phyloP scores from a whole-genome alignment of 1,284 basidiomycete species.

The Calocybe gambosa region DNA sequence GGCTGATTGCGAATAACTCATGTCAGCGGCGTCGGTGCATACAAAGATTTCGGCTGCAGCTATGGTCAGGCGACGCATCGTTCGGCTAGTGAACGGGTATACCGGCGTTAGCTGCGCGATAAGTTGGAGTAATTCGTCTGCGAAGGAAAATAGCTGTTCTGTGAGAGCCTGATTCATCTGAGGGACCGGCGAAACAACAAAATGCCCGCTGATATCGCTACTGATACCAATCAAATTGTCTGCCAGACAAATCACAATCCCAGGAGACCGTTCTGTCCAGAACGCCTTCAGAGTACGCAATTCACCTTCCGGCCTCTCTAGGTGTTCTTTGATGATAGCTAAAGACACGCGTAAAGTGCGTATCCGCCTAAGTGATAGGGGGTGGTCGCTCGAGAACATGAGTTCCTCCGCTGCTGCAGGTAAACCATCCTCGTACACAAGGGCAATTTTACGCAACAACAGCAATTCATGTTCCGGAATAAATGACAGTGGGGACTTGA shows the following conservation, averaged over 20 bases:
- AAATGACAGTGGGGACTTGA: slow-evolving; percentile 49
- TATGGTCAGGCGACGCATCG: slow-evolving; percentile 36
- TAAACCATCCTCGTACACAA: slow-evolving; percentile 60
- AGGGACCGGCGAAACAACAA: slow-evolving; percentile 31
- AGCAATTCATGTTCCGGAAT: slow-evolving; percentile 56
- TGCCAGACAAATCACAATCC: slow-evolving; percentile 48
- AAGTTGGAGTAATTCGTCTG: slow-evolving; percentile 48
- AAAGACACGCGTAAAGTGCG: slow-evolving; percentile 58
- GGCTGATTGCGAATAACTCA: slow-evolving; percentile 34
- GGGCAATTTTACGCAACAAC: slow-evolving; percentile 51
- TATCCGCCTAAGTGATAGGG: slow-evolving; percentile 43
- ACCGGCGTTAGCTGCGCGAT: slow-evolving; percentile 38
- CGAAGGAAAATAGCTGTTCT: slow-evolving; percentile 48
- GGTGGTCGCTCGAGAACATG: slow-evolving; percentile 40
- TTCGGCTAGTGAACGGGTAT: slow-evolving; percentile 45
- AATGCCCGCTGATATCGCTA: slow-evolving; percentile 47
- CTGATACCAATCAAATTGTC: slow-evolving; percentile 43
- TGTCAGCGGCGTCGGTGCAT: slow-evolving; percentile 44
- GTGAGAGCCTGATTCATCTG: slow-evolving; percentile 36
- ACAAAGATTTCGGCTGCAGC: slow-evolving; percentile 50
- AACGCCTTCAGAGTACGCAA: slow-evolving; percentile 47
- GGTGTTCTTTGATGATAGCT: slow-evolving; percentile 46
- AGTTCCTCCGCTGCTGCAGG: slow-evolving; percentile 59
- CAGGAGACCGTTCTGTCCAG: slow-evolving; percentile 53
- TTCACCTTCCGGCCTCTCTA: slow-evolving; percentile 45